A percentile compares a stretch with the other conserved stretches of the same genome.
These are phyloP conservation scores for Tetrapisispora nanseiensis DNA, from an alignment of 805 yeast species.

Conservation along the genomic window DNA sequence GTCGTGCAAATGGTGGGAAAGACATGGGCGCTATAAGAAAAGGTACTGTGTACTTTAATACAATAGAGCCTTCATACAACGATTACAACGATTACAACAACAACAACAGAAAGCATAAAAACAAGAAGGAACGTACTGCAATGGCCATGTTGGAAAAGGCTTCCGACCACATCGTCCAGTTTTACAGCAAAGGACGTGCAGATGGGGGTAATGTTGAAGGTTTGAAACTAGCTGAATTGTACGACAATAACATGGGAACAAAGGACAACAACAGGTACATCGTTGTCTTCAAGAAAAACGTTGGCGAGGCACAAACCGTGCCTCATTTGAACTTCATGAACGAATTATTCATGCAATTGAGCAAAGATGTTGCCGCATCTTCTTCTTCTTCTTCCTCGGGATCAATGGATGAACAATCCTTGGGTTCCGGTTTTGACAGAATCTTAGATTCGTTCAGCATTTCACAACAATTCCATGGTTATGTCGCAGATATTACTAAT, in stretches of 20 bases:
- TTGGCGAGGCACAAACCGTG: constrained; percentile 41
- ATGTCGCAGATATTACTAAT: constrained; percentile 68
- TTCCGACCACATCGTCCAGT: neutral
- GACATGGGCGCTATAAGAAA: neutral
- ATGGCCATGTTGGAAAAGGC: neutral
- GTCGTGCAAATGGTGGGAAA: neutral
- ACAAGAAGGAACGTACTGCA: neutral
- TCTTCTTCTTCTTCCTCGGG: too few species aligned
- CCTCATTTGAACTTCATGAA: constrained; percentile 64
- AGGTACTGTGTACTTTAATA: too few species aligned
- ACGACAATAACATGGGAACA: constrained; percentile 19
- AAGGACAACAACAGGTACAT: constrained; percentile 62
- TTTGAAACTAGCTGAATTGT: constrained; percentile 36
- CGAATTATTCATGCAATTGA: constrained; percentile 37
- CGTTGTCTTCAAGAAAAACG: constrained; percentile 66
- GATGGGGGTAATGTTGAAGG: constrained; percentile 1
- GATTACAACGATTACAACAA: neutral
- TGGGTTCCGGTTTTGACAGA: constrained; percentile 40
- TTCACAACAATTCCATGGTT: constrained; percentile 55
- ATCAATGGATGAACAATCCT: too few species aligned
- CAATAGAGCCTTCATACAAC: too few species aligned
- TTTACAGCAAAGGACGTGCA: too few species aligned
- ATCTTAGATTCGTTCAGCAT: constrained; percentile 55
- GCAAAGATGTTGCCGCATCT: neutral
- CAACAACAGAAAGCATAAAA: neutral